Percentiles rank a stretch among this genome's conserved stretches.
Conservation (phyloP, 2,329 filamentous ascomycete species). For the Penicillium oxalicum region DNA sequence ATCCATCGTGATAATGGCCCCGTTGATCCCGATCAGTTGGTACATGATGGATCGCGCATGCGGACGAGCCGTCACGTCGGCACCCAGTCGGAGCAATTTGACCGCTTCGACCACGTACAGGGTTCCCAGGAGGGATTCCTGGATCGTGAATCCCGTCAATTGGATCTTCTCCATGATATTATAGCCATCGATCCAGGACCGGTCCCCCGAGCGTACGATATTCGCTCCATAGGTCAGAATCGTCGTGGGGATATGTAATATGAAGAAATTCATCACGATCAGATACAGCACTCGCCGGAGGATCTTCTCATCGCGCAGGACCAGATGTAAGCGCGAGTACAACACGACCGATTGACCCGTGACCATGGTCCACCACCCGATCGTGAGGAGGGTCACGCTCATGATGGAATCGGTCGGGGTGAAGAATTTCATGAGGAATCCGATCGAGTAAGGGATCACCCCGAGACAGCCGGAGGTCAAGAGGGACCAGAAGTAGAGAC, state of each 20-base stretch:
- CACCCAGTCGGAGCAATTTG: conserved; percentile 38
- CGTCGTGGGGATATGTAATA: conserved; percentile 51
- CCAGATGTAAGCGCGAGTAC: conserved; percentile 57
- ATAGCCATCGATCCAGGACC: conserved; percentile 36
- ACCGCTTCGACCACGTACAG: conserved; percentile 52
- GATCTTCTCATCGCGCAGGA: conserved; percentile 47
- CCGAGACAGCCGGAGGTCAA: conserved; percentile 32
- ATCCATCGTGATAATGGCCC: conserved; percentile 45
- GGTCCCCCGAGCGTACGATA: conserved; percentile 14
- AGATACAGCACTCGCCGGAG: conserved; percentile 50
- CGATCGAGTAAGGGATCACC: conserved; percentile 36
- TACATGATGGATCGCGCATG: conserved; percentile 35
- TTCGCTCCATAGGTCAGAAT: conserved; percentile 49
- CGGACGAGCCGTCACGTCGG: conserved; percentile 14
- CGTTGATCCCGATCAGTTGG: conserved; percentile 44
- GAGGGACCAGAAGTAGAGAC: conserved; percentile 42
- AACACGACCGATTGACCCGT: conserved; percentile 58
- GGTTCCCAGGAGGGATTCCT: conserved; percentile 43
- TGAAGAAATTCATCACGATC: conserved; percentile 51
- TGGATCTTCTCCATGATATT: conserved; percentile 44
- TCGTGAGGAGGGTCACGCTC: conserved; percentile 40
- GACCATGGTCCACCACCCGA: conserved; percentile 57
- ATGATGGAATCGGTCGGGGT: conserved; percentile 25
- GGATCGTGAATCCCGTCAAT: conserved; percentile 41
- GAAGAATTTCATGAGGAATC: conserved; percentile 41